These are phyloP conservation scores for Rhododendron vialii DNA, from an alignment of 148 eudicot species.

Conservation along the genomic window DNA sequence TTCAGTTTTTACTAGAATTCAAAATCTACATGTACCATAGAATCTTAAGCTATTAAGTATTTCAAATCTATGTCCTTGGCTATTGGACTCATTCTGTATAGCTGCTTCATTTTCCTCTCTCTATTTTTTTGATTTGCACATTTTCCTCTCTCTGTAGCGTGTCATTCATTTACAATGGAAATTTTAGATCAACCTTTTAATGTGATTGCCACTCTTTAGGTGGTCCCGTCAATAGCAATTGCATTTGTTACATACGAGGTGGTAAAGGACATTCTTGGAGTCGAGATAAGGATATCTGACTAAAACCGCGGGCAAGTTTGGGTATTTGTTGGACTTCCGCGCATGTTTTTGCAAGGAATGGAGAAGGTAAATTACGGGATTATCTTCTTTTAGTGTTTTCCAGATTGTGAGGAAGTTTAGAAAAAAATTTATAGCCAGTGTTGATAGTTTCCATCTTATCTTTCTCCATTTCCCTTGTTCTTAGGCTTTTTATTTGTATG, in stretches of 20 bases:
- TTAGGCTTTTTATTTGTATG: slow-evolving; percentile 13
- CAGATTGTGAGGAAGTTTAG: slow-evolving; percentile 1
- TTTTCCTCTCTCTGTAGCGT: not conserved
- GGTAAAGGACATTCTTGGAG: slow-evolving; percentile 78
- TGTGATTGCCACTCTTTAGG: slow-evolving; percentile 36
- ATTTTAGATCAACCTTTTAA: not conserved
- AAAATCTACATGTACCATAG: not conserved
- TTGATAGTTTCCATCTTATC: slow-evolving; percentile 10
- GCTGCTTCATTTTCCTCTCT: not conserved
- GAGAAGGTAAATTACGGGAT: slow-evolving; percentile 1
- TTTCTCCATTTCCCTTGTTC: slow-evolving; percentile 2
- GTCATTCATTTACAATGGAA: not conserved
- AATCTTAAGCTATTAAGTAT: not conserved
- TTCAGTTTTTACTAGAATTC: not conserved
- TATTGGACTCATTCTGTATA: not conserved
- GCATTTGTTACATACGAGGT: slow-evolving; percentile 86
- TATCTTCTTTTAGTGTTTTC: not conserved
- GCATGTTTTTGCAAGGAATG: slow-evolving; percentile 3
- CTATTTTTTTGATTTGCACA: no score
- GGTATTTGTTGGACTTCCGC: slow-evolving; percentile 8
- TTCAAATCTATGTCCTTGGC: not conserved
- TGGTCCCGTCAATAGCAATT: slow-evolving; percentile 84
- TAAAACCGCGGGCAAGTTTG: slow-evolving; percentile 21
- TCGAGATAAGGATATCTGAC: slow-evolving; percentile 85
- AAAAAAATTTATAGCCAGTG: slow-evolving; percentile 6